These are phyloP conservation scores for Trypanosoma platydactyli DNA, from an alignment of 208 protist species.

Conservation along the genomic window DNA sequence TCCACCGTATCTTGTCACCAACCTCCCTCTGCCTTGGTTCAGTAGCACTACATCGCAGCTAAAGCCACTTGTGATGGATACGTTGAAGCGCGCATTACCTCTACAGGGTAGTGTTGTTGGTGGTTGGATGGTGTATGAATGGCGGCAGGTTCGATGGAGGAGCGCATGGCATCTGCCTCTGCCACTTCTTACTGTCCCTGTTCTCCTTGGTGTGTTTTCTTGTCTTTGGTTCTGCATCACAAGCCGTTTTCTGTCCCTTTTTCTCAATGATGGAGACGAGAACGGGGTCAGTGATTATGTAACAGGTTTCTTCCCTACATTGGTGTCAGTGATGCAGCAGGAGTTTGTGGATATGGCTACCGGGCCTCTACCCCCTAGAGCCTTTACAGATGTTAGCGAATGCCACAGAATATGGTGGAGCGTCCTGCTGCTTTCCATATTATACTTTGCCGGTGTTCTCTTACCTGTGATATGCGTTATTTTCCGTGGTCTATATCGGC, in stretches of 20 bases:
- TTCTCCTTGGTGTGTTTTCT: conserved; percentile 48
- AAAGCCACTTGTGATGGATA: neutral
- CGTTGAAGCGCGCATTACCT: conserved; percentile 32
- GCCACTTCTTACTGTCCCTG: conserved; percentile 62
- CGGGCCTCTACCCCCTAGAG: neutral
- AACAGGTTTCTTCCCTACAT: conserved; percentile 7
- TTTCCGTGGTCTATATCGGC: conserved; percentile 30
- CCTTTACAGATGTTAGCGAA: conserved; percentile 21
- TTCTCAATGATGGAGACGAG: neutral
- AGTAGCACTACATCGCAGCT: conserved; percentile 20
- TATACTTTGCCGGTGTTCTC: conserved; percentile 46
- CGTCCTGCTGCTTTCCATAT: conserved; percentile 36
- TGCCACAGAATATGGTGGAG: conserved; percentile 26
- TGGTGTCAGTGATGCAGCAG: neutral
- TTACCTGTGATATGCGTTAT: conserved; percentile 38
- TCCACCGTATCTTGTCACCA: conserved; percentile 60
- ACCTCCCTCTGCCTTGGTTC: conserved; percentile 42
- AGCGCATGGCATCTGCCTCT: conserved; percentile 62
- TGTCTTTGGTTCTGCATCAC: conserved; percentile 42
- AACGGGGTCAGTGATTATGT: neutral
- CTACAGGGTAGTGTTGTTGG: conserved; percentile 65
- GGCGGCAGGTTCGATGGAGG: conserved; percentile 48
- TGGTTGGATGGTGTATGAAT: conserved; percentile 48
- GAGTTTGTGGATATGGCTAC: neutral
- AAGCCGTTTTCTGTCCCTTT: conserved; percentile 18